These are phyloP conservation scores for Triadica sebifera DNA, from an alignment of 345 rosid genomes.

Conservation along the genomic window DNA sequence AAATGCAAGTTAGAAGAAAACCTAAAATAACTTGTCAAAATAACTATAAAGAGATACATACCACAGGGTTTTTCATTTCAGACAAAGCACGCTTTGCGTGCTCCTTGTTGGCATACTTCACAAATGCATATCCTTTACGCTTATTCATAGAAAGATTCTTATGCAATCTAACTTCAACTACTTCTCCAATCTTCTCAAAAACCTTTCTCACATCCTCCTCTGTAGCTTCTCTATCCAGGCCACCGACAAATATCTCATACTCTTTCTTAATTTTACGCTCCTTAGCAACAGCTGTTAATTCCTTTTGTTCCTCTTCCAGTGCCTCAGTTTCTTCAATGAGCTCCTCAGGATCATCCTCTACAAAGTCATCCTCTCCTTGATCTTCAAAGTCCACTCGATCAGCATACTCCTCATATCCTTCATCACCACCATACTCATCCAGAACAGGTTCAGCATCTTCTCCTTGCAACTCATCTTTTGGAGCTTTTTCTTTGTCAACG, in stretches of 20 bases:
- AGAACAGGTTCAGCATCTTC: slow-evolving; percentile 26
- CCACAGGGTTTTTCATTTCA: slow-evolving; percentile 66
- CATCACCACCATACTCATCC: slow-evolving; percentile 41
- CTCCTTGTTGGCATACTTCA: slow-evolving; percentile 54
- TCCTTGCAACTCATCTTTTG: slow-evolving; percentile 17
- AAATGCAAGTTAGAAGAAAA: slow-evolving; percentile 6
- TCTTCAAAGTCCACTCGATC: slow-evolving; percentile 58
- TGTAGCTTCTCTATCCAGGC: slow-evolving; percentile 53
- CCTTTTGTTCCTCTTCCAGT: slow-evolving; percentile 50
- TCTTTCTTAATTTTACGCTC: slow-evolving; percentile 55
- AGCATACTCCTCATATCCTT: slow-evolving; percentile 51
- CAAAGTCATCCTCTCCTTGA: slow-evolving; percentile 49
- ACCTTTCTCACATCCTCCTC: slow-evolving; percentile 57
- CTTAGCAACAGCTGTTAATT: slow-evolving; percentile 46
- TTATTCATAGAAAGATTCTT: slow-evolving; percentile 40
- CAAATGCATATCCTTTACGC: slow-evolving; percentile 67
- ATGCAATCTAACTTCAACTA: slow-evolving; percentile 55
- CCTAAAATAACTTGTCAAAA: not conserved
- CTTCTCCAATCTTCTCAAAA: slow-evolving; percentile 57
- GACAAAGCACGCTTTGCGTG: slow-evolving; percentile 53
- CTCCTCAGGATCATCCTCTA: slow-evolving; percentile 45
- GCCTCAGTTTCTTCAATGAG: slow-evolving; percentile 36
- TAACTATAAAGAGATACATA: slow-evolving; percentile 24
- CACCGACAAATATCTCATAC: slow-evolving; percentile 60
- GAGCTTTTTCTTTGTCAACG: slow-evolving; percentile 16